Conservation (phyloP, 345 rosid genomes). For the Psidium guajava region DNA sequence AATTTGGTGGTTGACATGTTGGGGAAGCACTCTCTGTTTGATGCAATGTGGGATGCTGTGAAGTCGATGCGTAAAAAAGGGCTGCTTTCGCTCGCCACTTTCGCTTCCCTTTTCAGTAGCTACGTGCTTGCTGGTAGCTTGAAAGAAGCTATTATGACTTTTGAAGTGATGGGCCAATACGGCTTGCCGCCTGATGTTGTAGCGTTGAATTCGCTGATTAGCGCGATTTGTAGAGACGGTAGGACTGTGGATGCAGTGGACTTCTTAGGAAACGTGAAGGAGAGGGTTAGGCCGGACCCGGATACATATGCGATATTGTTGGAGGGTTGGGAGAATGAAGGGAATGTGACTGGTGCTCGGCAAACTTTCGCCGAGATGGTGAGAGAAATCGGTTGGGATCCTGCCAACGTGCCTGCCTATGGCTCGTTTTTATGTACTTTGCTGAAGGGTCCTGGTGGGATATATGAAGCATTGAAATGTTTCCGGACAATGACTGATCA, state of each 20-base stretch:
- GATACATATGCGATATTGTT: constrained; percentile 47
- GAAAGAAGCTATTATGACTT: constrained; percentile 31
- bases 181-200: constrained; percentile 25
- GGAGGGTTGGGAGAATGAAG: constrained; percentile 60
- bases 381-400: constrained; percentile 45
- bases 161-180: constrained; percentile 47
- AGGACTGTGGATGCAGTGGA: constrained; percentile 23
- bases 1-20: constrained; percentile 56
- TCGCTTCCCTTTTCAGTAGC: constrained; percentile 55
- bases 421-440: constrained; percentile 34
- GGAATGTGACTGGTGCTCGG: constrained; percentile 16
- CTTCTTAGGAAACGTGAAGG: constrained; percentile 22
- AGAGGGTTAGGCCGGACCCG: constrained; percentile 26
- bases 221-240: constrained; percentile 58
- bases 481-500: constrained; percentile 17
- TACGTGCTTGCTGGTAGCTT: constrained; percentile 28
- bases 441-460: constrained; percentile 26
- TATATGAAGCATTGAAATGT: constrained; percentile 21
- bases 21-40: constrained; percentile 44
- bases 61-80: constrained; percentile 35
- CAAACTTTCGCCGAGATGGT: constrained; percentile 35
- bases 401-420: constrained; percentile 37
- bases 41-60: constrained; percentile 66
- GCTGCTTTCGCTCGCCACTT: constrained; percentile 46
- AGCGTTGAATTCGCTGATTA: constrained; percentile 48